phyloP scores from a whole-genome alignment of 177 flowering plant species.

The Tripterygium wilfordii region DNA sequence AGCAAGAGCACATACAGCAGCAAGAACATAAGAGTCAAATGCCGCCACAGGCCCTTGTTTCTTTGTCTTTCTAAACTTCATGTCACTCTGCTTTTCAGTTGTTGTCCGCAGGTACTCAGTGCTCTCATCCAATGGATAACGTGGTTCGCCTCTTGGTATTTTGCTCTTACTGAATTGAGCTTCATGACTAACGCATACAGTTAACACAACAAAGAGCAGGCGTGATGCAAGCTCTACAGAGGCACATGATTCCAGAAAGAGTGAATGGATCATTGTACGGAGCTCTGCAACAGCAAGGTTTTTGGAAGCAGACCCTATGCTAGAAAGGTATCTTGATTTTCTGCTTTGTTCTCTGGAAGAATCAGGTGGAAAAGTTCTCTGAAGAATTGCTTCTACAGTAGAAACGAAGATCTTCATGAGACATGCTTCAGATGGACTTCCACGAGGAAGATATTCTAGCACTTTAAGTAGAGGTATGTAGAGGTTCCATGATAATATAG shows the following conservation, averaged over 20 bases:
- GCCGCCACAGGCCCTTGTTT: conserved; percentile 93
- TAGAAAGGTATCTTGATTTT: conserved; percentile 42
- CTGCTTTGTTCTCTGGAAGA: conserved; percentile 48
- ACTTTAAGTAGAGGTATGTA: conserved; percentile 94
- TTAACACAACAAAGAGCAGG: conserved; percentile 80
- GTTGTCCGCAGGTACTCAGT: conserved; percentile 32
- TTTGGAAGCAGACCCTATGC: conserved; percentile 66
- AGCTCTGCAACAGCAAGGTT: conserved; percentile 95
- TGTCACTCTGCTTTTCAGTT: conserved; percentile 29
- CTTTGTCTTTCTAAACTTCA: conserved; percentile 30
- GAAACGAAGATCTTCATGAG: conserved; percentile 97
- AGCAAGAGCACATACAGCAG: conserved; percentile 94
- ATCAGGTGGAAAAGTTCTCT: conserved; percentile 80
- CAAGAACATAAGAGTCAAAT: conserved; percentile 93
- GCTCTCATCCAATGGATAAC: conserved; percentile 26
- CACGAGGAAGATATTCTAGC: conserved; percentile 94
- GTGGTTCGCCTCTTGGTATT: conserved; percentile 48
- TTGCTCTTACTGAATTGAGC: conserved; percentile 67
- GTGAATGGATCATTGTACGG: conserved; percentile 91
- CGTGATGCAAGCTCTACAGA: conserved; percentile 89
- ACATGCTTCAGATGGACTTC: conserved; percentile 97
- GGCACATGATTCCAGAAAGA: conserved; percentile 87
- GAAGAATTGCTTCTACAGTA: conserved; percentile 88
- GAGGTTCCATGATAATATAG: conserved; percentile 87
- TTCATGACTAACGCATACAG: conserved; percentile 96